These are phyloP conservation scores for Colletotrichum truncatum DNA, from an alignment of 2,329 filamentous ascomycete species.

Conservation along the genomic window DNA sequence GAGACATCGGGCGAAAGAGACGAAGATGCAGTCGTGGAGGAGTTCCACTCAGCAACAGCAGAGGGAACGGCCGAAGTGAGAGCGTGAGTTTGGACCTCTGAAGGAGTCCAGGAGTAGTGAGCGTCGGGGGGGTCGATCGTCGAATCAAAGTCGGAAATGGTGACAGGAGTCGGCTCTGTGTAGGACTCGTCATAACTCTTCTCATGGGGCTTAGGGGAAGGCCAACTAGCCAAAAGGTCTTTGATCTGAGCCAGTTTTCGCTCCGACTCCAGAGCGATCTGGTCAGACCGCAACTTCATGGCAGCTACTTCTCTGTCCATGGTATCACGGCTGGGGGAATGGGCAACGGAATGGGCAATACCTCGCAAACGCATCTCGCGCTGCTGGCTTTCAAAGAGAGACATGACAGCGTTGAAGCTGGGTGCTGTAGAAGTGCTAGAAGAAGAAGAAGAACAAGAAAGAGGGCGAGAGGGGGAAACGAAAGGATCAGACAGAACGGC, in stretches of 20 bases:
- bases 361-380: too few species aligned
- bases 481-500: neutral
- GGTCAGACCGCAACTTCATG: neutral
- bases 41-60: conserved; percentile 6
- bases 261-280: neutral
- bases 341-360: too few species aligned
- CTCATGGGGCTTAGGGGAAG: neutral
- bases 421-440: neutral
- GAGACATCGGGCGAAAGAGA: neutral
- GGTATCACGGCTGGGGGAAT: neutral
- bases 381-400: too few species aligned
- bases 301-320: conserved; percentile 4
- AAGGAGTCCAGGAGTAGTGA: neutral
- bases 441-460: neutral
- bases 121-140: neutral
- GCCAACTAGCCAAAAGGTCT: neutral
- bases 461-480: neutral
- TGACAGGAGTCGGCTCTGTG: conserved; percentile 7
- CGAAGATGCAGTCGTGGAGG: neutral
- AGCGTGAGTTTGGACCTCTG: neutral
- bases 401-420: neutral
- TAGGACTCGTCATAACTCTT: conserved; percentile 8
- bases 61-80: neutral
- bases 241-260: conserved; percentile 5
- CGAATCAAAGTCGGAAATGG: conserved; percentile 12